phyloP scores from a whole-genome alignment of 2,329 filamentous ascomycete genomes.

The Diaporthe ampelina region DNA sequence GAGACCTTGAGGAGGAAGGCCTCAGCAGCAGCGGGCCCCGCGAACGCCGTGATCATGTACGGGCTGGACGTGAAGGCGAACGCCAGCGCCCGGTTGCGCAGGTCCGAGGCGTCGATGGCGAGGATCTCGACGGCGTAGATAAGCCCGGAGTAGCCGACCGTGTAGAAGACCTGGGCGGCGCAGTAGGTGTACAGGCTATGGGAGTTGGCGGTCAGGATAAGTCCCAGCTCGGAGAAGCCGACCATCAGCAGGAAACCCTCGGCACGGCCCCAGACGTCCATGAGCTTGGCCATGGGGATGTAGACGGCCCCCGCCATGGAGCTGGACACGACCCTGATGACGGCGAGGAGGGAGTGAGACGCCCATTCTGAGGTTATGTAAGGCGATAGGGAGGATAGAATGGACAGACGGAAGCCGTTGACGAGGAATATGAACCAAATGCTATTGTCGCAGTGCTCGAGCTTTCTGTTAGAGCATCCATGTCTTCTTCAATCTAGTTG shows the following conservation, averaged over 20 bases:
- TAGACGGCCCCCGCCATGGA: slow-evolving; percentile 71
- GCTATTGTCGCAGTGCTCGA: slow-evolving; percentile 46
- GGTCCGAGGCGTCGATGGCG: slow-evolving; percentile 75
- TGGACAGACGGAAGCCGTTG: slow-evolving; percentile 61
- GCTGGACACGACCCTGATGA: slow-evolving; percentile 66
- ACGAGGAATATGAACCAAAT: slow-evolving; percentile 66
- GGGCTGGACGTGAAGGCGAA: slow-evolving; percentile 72
- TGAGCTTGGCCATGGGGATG: slow-evolving; percentile 61
- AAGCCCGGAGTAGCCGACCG: slow-evolving; percentile 71
- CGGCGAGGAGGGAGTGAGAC: slow-evolving; percentile 66
- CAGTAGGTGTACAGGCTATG: slow-evolving; percentile 72
- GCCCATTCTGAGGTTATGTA: slow-evolving; percentile 65
- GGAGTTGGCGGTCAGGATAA: slow-evolving; percentile 76
- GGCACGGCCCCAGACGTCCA: slow-evolving; percentile 63
- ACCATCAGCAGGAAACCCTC: slow-evolving; percentile 59
- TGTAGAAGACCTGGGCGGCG: slow-evolving; percentile 76
- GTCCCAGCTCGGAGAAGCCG: slow-evolving; percentile 59
- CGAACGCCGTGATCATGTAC: slow-evolving; percentile 75
- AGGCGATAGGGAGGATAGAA: slow-evolving; percentile 57
- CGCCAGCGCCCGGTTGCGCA: slow-evolving; percentile 76
- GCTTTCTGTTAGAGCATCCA: background rate
- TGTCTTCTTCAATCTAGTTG: background rate
- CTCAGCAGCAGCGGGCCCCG: slow-evolving; percentile 68
- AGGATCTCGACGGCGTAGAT: slow-evolving; percentile 74
- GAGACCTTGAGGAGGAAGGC: slow-evolving; percentile 63